Evolutionary conservation across 2,329 filamentous ascomycete genomes (phyloP), one percentile per base, ranked within the genome.

Genomic region (Amylocarpus encephaloides): DNA sequence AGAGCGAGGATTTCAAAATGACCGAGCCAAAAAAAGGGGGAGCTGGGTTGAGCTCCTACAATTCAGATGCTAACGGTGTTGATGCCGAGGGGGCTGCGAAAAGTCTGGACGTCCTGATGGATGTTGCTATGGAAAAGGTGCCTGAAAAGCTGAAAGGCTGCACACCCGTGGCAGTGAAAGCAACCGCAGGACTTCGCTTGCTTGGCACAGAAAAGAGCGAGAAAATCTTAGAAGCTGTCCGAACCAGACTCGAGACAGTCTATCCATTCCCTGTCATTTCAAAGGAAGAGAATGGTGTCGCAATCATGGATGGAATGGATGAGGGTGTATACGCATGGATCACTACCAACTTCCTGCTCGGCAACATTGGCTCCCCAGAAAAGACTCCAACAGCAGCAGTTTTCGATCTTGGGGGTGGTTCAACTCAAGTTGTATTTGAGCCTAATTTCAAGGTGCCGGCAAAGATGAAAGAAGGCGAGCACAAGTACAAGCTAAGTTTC

Each of bases 241-340:
- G 93, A 58, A 73, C 73, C 42, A 85, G 91, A 59, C 76, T 98
- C 22, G 93, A 98, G 72, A 88, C 83, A 18, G 79, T 82, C 52
- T 98, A 94, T 65, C 93, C 93, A 11, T 98, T 98, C 79, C 90
- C 93, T 0, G 88, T 98, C 38, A 86, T 98, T 49, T 85, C 88
- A 11, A 78, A 83, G 57, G 88, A 89, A 63, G 84, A 92, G 60
- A 83, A 87, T 49, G 93, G 94, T 50, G 89, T 98, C 26, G 82
- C 90, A 56, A 94, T 98, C 68, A 98, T 98, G 93, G 91, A 95
- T 63, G 93, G 93, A 55, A 90, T 88, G 45, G 88, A 96, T 65
- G 93, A 98, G 73, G 93, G 93, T 66, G 92, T 98, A 29, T 98
- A 95, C 66, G 94, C 93, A 47, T 98, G 93, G 93, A 95, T 98